These are phyloP conservation scores for Citrus trifoliata DNA, from an alignment of 345 rosid genomes.

Conservation along the genomic window DNA sequence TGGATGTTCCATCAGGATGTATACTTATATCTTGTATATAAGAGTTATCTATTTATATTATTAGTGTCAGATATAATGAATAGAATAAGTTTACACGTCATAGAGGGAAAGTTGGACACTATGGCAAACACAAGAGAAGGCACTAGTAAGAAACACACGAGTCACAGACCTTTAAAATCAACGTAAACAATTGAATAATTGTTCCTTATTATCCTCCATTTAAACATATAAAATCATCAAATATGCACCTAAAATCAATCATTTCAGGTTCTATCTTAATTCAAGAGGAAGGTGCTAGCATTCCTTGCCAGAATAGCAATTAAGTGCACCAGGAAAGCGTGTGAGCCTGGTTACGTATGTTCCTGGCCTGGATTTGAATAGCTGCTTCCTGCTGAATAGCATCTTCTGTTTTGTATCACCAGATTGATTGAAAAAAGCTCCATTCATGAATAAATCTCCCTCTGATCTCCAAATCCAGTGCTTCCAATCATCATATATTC, in stretches of 20 bases:
- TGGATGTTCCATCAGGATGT: too few relatives aligned
- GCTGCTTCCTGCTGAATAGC: slow-evolving; percentile 12
- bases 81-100: too few relatives aligned
- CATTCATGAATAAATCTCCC: slow-evolving; percentile 59
- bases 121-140: too few relatives aligned
- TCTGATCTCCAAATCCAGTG: slow-evolving; percentile 73
- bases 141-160: too few relatives aligned
- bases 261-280: not conserved
- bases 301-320: slow-evolving; percentile 17
- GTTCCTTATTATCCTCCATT: too few relatives aligned
- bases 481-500: slow-evolving; percentile 45
- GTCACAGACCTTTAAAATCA: too few relatives aligned
- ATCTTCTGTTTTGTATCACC: slow-evolving; percentile 28
- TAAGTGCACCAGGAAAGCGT: slow-evolving; percentile 38
- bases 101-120: too few relatives aligned
- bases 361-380: slow-evolving; percentile 39
- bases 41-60: too few relatives aligned
- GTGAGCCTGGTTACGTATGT: slow-evolving; percentile 26
- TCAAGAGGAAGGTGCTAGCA: not conserved
- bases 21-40: too few relatives aligned
- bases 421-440: slow-evolving; percentile 53
- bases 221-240: not conserved
- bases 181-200: too few relatives aligned
- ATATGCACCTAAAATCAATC: not conserved
- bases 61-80: too few relatives aligned